Percentiles rank a stretch among this genome's conserved stretches.
These are phyloP conservation scores for Rutstroemia sydowiana DNA, from an alignment of 2,329 filamentous ascomycete species.

Conservation along the genomic window DNA sequence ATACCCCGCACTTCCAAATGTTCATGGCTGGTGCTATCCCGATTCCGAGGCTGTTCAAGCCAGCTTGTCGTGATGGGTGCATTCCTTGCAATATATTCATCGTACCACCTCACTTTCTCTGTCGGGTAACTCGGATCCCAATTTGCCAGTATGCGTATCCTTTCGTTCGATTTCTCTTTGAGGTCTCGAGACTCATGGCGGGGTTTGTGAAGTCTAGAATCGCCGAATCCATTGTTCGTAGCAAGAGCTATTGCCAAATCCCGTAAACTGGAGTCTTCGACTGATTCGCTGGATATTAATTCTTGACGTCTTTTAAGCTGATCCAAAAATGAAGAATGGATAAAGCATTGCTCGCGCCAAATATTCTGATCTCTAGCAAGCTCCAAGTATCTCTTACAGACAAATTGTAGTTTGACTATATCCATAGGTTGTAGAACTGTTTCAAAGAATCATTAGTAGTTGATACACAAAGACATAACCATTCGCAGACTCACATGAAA, in stretches of 20 bases:
- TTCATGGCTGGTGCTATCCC: slow-evolving; percentile 36
- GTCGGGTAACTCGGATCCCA: slow-evolving; percentile 74
- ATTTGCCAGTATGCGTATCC: slow-evolving; percentile 57
- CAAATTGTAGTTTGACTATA: slow-evolving; percentile 60
- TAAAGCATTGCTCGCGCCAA: slow-evolving; percentile 72
- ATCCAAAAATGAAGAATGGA: slow-evolving; percentile 58
- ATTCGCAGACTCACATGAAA: slow-evolving; percentile 2
- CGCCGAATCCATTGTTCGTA: slow-evolving; percentile 21
- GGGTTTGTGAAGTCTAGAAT: slow-evolving; percentile 20
- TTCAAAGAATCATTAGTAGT: background rate
- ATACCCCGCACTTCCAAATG: slow-evolving; percentile 65
- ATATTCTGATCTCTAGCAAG: slow-evolving; percentile 67
- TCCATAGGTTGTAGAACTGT: slow-evolving; percentile 56
- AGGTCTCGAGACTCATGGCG: slow-evolving; percentile 20
- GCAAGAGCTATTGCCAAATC: slow-evolving; percentile 25
- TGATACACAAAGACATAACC: background rate
- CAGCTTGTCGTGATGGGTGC: slow-evolving; percentile 68
- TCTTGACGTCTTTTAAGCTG: slow-evolving; percentile 48
- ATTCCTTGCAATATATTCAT: slow-evolving; percentile 79
- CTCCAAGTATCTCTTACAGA: slow-evolving; percentile 57
- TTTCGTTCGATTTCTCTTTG: slow-evolving; percentile 31
- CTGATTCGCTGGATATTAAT: slow-evolving; percentile 32
- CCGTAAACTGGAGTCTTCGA: slow-evolving; percentile 35
- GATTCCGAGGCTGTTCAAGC: slow-evolving; percentile 56
- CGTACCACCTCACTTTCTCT: slow-evolving; percentile 76